These are phyloP conservation scores for Camellia lanceoleosa DNA, from an alignment of 148 eudicot species.

Conservation along the genomic window DNA sequence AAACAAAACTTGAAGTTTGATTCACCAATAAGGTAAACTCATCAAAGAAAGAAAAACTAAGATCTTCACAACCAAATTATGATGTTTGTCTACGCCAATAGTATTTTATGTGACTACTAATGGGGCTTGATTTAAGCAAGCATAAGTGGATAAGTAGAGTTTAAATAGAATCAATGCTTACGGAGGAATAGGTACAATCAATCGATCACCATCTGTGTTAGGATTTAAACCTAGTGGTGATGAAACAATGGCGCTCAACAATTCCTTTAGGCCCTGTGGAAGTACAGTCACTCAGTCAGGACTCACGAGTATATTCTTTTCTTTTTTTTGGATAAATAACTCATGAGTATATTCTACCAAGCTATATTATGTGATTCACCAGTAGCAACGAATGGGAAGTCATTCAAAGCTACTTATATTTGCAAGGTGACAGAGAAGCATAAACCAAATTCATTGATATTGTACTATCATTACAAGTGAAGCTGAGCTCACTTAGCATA, in stretches of 20 bases:
- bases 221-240: slow-evolving; percentile 94
- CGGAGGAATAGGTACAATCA: slow-evolving; percentile 82
- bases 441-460: background rate
- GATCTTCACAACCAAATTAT: background rate
- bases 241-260: slow-evolving; percentile 81
- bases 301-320: slow-evolving; percentile 3
- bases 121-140: background rate
- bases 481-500: background rate
- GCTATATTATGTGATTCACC: background rate
- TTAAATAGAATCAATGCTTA: slow-evolving; percentile 32
- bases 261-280: slow-evolving; percentile 70
- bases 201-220: slow-evolving; percentile 55
- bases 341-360: background rate
- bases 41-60: background rate
- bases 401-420: background rate
- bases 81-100: background rate
- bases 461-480: background rate
- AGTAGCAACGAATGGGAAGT: background rate
- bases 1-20: background rate
- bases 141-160: background rate
- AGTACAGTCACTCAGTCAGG: slow-evolving; percentile 14
- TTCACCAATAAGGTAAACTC: background rate
- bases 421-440: background rate
- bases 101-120: background rate
- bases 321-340: too few relatives aligned